Conservation (phyloP, 352 stramenopile genomes). For the Globisporangium middletonii region DNA sequence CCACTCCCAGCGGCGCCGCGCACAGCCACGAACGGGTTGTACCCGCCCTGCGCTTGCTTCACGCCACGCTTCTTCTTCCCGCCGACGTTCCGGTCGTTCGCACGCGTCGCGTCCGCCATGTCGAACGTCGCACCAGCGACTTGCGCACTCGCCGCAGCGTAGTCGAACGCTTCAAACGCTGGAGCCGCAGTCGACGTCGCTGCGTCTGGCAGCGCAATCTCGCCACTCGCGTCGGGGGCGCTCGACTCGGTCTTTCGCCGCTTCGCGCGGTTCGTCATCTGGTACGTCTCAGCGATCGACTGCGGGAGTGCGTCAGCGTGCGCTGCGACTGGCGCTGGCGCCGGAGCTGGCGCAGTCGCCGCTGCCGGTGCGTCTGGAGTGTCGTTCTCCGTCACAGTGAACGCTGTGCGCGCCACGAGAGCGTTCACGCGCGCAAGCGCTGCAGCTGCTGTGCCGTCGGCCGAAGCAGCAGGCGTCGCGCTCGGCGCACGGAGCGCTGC, state of each 20-base stretch:
- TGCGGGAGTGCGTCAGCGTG: conserved; percentile 30
- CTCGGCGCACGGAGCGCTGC: background rate
- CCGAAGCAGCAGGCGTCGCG: background rate
- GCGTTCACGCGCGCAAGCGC: conserved; percentile 52
- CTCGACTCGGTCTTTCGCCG: conserved; percentile 38
- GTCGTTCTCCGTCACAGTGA: conserved; percentile 50
- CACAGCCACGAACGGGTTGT: conserved; percentile 77
- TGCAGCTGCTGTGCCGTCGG: conserved; percentile 13
- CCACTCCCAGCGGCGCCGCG: conserved; percentile 25
- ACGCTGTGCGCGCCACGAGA: conserved; percentile 48
- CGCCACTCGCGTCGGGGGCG: conserved; percentile 7
- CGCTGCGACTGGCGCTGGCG: conserved; percentile 1
- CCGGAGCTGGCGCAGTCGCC: conserved; percentile 1
- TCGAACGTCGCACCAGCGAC: conserved; percentile 42
- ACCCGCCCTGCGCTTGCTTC: conserved; percentile 27
- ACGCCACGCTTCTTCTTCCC: conserved; percentile 28
- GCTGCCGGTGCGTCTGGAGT: background rate
- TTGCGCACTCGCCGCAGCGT: conserved; percentile 36
- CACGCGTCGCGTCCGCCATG: conserved; percentile 25
- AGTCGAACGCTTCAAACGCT: conserved; percentile 46
- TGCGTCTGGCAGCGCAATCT: conserved; percentile 2
- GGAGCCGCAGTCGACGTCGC: background rate
- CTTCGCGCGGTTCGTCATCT: conserved; percentile 64
- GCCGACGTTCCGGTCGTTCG: conserved; percentile 17
- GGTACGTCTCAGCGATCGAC: conserved; percentile 74